Conservation (phyloP, 2,329 filamentous ascomycete genomes). For the Trichophyton mentagrophytes region DNA sequence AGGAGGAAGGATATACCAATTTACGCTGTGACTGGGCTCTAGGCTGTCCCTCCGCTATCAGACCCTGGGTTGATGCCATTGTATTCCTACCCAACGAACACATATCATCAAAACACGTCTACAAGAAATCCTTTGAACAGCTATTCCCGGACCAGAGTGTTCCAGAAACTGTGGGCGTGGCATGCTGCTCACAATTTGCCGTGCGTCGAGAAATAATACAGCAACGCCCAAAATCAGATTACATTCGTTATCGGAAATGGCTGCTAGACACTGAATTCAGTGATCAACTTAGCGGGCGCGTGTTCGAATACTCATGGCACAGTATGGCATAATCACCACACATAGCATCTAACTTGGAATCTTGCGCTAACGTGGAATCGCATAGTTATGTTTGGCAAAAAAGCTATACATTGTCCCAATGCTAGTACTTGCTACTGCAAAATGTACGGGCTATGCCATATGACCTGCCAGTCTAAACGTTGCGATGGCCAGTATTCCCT, state of each 20-base stretch:
- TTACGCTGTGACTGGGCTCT: conserved; percentile 46
- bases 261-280: conserved; percentile 42
- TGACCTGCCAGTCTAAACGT: conserved; percentile 21
- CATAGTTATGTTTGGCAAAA: conserved; percentile 30
- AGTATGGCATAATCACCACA: background rate
- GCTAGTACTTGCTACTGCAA: conserved; percentile 54
- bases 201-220: conserved; percentile 45
- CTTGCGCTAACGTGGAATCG: background rate
- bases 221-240: conserved; percentile 40
- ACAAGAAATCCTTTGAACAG: conserved; percentile 36
- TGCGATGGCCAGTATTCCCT: conserved; percentile 49
- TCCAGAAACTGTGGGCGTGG: conserved; percentile 43
- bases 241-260: conserved; percentile 49
- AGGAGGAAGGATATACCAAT: conserved; percentile 46
- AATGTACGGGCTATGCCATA: conserved; percentile 50
- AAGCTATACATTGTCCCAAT: conserved; percentile 47
- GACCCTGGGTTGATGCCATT: conserved; percentile 31
- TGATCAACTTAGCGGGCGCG: conserved; percentile 45
- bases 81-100: conserved; percentile 37
- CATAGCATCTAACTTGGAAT: background rate
- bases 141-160: conserved; percentile 35
- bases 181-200: conserved; percentile 54
- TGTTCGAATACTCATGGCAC: conserved; percentile 56
- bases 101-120: conserved; percentile 15
- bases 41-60: conserved; percentile 48